Evolutionary conservation across 192 early-diverging fungal species (phyloP).

Genomic region (Allomyces macrogynus): DNA sequence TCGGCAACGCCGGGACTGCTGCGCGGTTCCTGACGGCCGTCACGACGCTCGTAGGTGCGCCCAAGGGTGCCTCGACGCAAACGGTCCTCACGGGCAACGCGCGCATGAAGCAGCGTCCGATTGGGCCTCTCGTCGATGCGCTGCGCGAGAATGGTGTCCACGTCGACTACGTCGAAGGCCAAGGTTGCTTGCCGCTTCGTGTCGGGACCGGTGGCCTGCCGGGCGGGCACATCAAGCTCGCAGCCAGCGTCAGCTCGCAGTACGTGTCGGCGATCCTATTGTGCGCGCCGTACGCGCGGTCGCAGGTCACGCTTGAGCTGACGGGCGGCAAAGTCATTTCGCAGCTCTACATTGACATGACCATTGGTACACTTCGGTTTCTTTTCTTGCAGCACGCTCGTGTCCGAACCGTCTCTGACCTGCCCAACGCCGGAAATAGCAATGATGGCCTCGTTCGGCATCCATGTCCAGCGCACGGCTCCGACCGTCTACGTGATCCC

Average conservation of each 20-base stretch:
- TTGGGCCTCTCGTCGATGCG: conserved; percentile 70
- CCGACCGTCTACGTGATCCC: conserved; percentile 74
- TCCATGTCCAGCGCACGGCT: conserved; percentile 44
- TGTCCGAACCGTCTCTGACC: not conserved
- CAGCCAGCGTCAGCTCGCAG: conserved; percentile 87
- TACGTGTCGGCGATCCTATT: conserved; percentile 94
- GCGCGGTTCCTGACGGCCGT: conserved; percentile 84
- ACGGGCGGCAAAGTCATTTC: conserved; percentile 86
- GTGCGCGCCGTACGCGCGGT: conserved; percentile 77
- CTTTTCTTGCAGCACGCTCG: not conserved
- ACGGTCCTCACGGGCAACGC: conserved; percentile 81
- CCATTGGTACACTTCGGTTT: conserved; percentile 20
- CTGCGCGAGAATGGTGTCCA: conserved; percentile 58
- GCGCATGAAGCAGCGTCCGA: conserved; percentile 93
- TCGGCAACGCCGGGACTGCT: conserved; percentile 96
- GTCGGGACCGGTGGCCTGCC: conserved; percentile 29
- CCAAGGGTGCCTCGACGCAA: conserved; percentile 4
- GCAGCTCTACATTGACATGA: conserved; percentile 99
- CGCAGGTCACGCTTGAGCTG: conserved; percentile 57
- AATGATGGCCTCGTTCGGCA: conserved; percentile 94
- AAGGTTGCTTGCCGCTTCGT: conserved; percentile 65
- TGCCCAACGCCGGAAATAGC: conserved; percentile 8
- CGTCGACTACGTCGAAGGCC: conserved; percentile 51
- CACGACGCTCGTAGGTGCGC: conserved; percentile 41
- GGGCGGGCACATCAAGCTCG: conserved; percentile 71